Evolutionary conservation across 2,329 filamentous ascomycete genomes (phyloP).

Genomic region (Stemphylium vesicarium): DNA sequence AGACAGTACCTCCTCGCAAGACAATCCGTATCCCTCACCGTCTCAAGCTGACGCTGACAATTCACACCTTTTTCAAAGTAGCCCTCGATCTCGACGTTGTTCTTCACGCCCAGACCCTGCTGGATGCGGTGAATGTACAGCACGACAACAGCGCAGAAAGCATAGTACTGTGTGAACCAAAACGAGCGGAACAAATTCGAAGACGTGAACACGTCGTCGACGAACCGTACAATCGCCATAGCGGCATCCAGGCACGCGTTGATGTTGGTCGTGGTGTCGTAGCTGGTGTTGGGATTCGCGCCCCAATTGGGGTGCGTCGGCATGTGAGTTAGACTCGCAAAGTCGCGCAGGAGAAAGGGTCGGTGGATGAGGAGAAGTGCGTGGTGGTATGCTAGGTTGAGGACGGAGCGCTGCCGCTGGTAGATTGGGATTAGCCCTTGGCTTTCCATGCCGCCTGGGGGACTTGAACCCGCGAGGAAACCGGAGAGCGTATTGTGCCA

Average conservation of each 20-base stretch:
- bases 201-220: slow-evolving; percentile 51
- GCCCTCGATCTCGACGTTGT: slow-evolving; percentile 56
- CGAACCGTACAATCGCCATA: slow-evolving; percentile 53
- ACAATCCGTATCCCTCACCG: slow-evolving; percentile 41
- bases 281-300: slow-evolving; percentile 8
- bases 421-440: slow-evolving; percentile 58
- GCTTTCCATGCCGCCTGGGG: slow-evolving; percentile 45
- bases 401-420: slow-evolving; percentile 60
- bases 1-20: slow-evolving; percentile 57
- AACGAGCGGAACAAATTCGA: slow-evolving; percentile 55
- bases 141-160: slow-evolving; percentile 62
- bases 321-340: slow-evolving; percentile 45
- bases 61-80: slow-evolving; percentile 54
- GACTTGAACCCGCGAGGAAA: slow-evolving; percentile 52
- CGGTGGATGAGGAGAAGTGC: slow-evolving; percentile 64
- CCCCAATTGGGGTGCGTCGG: slow-evolving; percentile 26
- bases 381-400: slow-evolving; percentile 62
- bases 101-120: slow-evolving; percentile 51
- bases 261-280: slow-evolving; percentile 44
- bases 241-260: slow-evolving; percentile 58
- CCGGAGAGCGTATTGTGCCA: slow-evolving; percentile 57
- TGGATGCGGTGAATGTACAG: slow-evolving; percentile 63
- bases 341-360: slow-evolving; percentile 58
- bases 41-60: slow-evolving; percentile 48
- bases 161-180: slow-evolving; percentile 62